phyloP scores from a whole-genome alignment of 78 protist species.

The Creolimax fragrantissima region DNA sequence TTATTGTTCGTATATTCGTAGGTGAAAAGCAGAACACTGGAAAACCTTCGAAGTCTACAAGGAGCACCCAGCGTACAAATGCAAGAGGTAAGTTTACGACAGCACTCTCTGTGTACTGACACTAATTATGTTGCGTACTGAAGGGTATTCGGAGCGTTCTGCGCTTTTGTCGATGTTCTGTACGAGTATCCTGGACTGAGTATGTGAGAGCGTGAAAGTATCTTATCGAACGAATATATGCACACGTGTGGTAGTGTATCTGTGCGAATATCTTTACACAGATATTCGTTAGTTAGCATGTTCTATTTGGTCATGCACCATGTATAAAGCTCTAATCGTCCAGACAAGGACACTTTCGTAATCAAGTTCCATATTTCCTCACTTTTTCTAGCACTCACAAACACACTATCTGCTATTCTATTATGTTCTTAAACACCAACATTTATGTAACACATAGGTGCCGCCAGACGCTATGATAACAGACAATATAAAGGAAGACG shows the following conservation, averaged over 20 bases:
- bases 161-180: not conserved
- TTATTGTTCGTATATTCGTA: not conserved
- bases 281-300: too few species aligned
- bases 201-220: not conserved
- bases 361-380: too few species aligned
- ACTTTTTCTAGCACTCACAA: too few species aligned
- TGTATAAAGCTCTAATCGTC: too few species aligned
- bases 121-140: too few species aligned
- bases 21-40: constrained; percentile 6
- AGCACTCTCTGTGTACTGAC: too few species aligned
- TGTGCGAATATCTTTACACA: not conserved
- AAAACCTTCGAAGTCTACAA: constrained; percentile 32
- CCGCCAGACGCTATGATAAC: constrained; percentile 26
- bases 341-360: too few species aligned
- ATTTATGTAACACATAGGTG: not conserved
- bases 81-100: constrained; percentile 27
- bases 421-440: too few species aligned
- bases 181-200: not conserved
- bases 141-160: not conserved
- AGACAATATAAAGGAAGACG: not conserved
- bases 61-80: constrained; percentile 56
- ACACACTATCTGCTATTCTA: too few species aligned
- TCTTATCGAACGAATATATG: not conserved
- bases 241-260: not conserved
- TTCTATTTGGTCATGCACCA: too few species aligned